Conservation (phyloP, 371 early-diverging fungal species). For the Smittium culicis region DNA sequence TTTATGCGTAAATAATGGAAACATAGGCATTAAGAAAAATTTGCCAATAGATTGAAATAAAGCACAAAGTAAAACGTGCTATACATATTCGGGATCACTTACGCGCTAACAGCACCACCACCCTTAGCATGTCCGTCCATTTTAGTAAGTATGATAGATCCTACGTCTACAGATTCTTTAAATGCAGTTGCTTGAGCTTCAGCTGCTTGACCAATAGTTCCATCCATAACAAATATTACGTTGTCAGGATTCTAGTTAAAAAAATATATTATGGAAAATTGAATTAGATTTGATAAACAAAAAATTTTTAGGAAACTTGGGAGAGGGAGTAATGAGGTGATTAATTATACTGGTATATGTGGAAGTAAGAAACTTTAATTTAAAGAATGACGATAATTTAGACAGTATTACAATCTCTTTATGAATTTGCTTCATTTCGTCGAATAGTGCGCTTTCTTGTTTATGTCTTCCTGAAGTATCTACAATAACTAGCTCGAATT, state of each 20-base stretch:
- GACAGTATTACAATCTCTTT: constrained; percentile 49
- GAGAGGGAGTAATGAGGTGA: not conserved
- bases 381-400: not conserved
- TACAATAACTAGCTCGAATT: constrained; percentile 96
- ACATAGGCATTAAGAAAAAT: constrained; percentile 23
- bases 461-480: constrained; percentile 99
- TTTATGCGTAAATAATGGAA: not conserved
- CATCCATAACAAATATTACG: constrained; percentile 98
- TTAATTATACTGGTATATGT: too few relatives aligned
- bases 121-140: constrained; percentile 99
- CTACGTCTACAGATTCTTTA: constrained; percentile 90
- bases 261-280: constrained; percentile 19
- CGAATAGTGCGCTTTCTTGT: constrained; percentile 95
- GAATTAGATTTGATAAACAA: not conserved
- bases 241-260: constrained; percentile 56
- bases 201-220: constrained; percentile 98
- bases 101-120: constrained; percentile 98
- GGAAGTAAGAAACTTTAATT: too few relatives aligned
- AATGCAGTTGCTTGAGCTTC: constrained; percentile 95
- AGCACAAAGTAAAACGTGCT: not conserved
- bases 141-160: constrained; percentile 98
- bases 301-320: not conserved
- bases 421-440: constrained; percentile 96
- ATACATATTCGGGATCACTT: constrained; percentile 25
- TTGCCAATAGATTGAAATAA: not conserved